These are phyloP conservation scores for Eimeria necatrix DNA, from an alignment of 169 alveolate species.

Conservation along the genomic window DNA sequence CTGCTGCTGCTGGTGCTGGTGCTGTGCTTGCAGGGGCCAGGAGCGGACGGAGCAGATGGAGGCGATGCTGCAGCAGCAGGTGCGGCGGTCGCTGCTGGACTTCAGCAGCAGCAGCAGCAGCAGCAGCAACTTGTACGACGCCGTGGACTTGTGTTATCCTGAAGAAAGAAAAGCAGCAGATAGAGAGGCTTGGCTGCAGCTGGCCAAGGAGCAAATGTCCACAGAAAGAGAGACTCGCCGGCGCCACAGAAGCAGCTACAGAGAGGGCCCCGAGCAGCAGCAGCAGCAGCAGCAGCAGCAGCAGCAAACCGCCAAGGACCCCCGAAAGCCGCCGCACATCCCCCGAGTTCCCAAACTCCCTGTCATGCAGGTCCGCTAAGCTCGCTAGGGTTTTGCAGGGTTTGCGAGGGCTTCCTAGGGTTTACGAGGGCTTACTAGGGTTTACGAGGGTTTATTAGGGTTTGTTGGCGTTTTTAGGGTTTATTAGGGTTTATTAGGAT, in stretches of 20 bases:
- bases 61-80: conserved; percentile 85
- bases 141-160: conserved; percentile 81
- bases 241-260: conserved; percentile 30
- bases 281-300: conserved; percentile 76
- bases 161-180: conserved; percentile 83
- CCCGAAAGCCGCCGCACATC: conserved; percentile 3
- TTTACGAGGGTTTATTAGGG: too few species aligned
- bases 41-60: conserved; percentile 85
- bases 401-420: too few species aligned
- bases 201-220: conserved; percentile 56
- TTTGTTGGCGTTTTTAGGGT: too few species aligned
- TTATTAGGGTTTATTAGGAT: too few species aligned
- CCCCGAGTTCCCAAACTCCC: conserved; percentile 70
- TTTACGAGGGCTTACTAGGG: too few species aligned
- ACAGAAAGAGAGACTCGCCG: conserved; percentile 68
- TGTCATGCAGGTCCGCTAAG: conserved; percentile 65
- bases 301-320: conserved; percentile 41
- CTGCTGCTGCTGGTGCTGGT: not conserved
- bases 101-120: conserved; percentile 78
- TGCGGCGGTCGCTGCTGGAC: conserved; percentile 85
- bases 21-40: conserved; percentile 79
- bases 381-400: too few species aligned
- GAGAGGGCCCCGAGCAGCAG: not conserved
- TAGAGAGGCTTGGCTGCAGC: conserved; percentile 83
- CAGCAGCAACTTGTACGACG: conserved; percentile 84